phyloP scores from a whole-genome alignment of 78 protist species.

The Salpingoeca rosetta region DNA sequence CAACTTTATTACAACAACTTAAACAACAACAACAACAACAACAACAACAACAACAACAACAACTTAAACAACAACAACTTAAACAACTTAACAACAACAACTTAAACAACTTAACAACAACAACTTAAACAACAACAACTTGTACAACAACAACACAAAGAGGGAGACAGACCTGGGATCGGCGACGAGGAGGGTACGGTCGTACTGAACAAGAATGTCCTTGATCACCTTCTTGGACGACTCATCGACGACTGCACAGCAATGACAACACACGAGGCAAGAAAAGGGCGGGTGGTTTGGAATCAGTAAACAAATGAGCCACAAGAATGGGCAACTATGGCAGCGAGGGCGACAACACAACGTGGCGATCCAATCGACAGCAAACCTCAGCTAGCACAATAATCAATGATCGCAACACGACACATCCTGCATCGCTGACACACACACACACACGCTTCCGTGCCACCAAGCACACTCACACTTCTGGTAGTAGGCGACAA shows the following conservation, averaged over 20 bases:
- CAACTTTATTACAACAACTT: too few relatives aligned
- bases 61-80: too few relatives aligned
- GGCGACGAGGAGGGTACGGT: conserved; percentile 96
- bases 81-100: too few relatives aligned
- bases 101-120: too few relatives aligned
- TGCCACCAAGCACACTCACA: conserved; percentile 32
- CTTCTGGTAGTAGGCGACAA: conserved; percentile 98
- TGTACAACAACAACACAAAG: too few relatives aligned
- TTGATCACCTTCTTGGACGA: conserved; percentile 86
- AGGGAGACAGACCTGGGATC: too few relatives aligned
- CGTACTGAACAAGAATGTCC: conserved; percentile 77
- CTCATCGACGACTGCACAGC: conserved; percentile 85
- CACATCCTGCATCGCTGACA: not conserved
- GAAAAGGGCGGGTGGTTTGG: too few relatives aligned
- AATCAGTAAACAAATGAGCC: not conserved
- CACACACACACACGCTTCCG: not conserved
- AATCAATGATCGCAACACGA: too few relatives aligned
- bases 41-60: too few relatives aligned
- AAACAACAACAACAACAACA: too few relatives aligned
- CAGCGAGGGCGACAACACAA: not conserved
- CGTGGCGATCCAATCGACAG: not conserved
- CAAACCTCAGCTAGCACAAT: not conserved
- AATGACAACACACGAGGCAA: not conserved
- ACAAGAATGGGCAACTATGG: not conserved
- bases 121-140: too few relatives aligned